Conservation (phyloP, 768 basidiomycete genomes). For the Agaricus subrufescens region DNA sequence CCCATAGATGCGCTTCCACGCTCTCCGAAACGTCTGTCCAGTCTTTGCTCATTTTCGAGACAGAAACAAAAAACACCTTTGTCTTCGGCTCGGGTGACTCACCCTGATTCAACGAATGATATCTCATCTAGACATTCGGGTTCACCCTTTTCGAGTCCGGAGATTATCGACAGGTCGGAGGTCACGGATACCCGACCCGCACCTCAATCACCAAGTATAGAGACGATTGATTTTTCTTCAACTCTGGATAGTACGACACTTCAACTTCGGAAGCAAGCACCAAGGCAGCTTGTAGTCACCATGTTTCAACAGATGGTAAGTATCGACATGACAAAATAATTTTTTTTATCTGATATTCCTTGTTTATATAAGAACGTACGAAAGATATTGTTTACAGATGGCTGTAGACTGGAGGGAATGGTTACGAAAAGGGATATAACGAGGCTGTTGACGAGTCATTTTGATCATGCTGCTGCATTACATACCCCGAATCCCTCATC, state of each 20-base stretch:
- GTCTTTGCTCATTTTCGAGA: conserved; percentile 39
- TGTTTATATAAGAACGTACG: conserved; percentile 48
- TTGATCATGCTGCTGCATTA: conserved; percentile 47
- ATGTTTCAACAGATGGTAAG: conserved; percentile 71
- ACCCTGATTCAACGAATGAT: neutral
- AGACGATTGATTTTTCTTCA: conserved; percentile 30
- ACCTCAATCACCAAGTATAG: conserved; percentile 18
- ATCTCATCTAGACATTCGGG: neutral
- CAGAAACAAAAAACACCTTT: neutral
- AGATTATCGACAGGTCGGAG: neutral
- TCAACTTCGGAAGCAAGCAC: conserved; percentile 64
- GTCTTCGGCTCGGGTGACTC: neutral
- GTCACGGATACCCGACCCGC: neutral
- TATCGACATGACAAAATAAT: neutral
- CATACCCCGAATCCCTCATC: neutral
- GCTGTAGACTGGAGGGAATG: conserved; percentile 57
- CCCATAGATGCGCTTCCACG: conserved; percentile 16
- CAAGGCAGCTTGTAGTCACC: conserved; percentile 64
- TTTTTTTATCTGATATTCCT: neutral
- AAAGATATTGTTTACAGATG: conserved; percentile 61
- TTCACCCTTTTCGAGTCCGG: neutral
- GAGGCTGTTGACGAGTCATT: conserved; percentile 50
- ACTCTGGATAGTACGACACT: conserved; percentile 48
- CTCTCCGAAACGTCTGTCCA: conserved; percentile 6
- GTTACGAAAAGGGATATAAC: conserved; percentile 68